Evolutionary conservation across 2,329 filamentous ascomycete genomes (phyloP), one percentile per base, ranked within the genome.

Genomic region (Xenosphaeropsis pyriputrescens): DNA sequence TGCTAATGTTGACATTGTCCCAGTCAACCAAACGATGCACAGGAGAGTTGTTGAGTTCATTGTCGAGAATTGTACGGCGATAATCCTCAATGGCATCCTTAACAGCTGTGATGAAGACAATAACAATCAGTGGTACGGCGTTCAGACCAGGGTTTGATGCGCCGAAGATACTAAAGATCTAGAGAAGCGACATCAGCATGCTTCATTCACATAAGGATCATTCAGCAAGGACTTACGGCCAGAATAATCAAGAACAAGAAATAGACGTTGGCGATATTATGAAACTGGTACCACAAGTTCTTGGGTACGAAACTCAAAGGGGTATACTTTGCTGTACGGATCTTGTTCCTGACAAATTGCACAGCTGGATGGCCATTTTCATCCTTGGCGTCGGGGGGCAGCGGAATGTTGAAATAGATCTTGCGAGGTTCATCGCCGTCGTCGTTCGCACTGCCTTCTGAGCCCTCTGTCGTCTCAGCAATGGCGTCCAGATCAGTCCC

Each of bases 61-160:
- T 93, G 56, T 98, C 91, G 32, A 95, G 75, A 32, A 86, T 67
- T 0, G 89, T 96, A 60, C 91, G 72, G 49, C 91, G 74, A 66
- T 85, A 96, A 61, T 98, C 91, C 60, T 98, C 91, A 45, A 96
- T 79, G 14, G 79, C 91, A 56, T 98, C 91, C 60, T 96, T 98
- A 57, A 95, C 72, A 18, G 85, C 79, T 2, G 91, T 98, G 38
- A 95, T 73, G 43, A 72, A 62, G 38, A 98, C 68, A 59, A 98
- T 96, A 52, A 94, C 79, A 48, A 98, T 95, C 46, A 98, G 66
- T 38, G 91, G 91, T 16, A 91, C 85, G 5, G 89, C 77, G 53
- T 86, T 89, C 32, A 98, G 67, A 31, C 83, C 91, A 14, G 91
- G 89, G 54, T 95, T 94, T 22, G 75, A 72, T 44, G 81, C 88